Evolutionary conservation across 768 basidiomycete genomes (phyloP).

Genomic region (Lactifluus subvellereus): DNA sequence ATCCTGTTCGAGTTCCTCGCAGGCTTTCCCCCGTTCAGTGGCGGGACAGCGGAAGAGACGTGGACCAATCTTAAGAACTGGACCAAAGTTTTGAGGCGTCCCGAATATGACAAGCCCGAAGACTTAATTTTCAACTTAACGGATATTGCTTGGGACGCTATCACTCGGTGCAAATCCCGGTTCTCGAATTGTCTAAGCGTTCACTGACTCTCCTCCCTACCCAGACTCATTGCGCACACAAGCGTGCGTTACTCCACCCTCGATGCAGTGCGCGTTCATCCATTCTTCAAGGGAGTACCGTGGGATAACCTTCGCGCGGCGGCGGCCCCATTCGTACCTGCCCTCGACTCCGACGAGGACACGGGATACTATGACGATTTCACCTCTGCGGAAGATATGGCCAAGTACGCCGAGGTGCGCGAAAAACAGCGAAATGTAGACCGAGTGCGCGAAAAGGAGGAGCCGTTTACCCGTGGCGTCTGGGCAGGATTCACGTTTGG

Average conservation of each 20-base stretch:
- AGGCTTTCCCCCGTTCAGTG: conserved; percentile 97
- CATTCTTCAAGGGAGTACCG: conserved; percentile 72
- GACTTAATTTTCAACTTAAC: conserved; percentile 95
- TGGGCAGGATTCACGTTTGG: conserved; percentile 94
- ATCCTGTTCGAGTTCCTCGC: conserved; percentile 96
- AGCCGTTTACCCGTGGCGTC: conserved; percentile 61
- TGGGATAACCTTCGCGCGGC: conserved; percentile 77
- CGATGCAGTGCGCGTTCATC: conserved; percentile 63
- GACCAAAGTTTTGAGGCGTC: conserved; percentile 85
- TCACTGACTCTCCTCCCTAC: neutral
- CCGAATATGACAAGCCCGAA: conserved; percentile 92
- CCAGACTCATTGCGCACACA: conserved; percentile 81
- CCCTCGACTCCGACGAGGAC: conserved; percentile 89
- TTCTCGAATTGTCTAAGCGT: neutral
- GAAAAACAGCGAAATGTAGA: conserved; percentile 97
- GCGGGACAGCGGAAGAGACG: conserved; percentile 91
- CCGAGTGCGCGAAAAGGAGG: conserved; percentile 83
- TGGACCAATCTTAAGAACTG: conserved; percentile 99
- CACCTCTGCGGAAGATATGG: conserved; percentile 87
- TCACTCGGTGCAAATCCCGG: conserved; percentile 57
- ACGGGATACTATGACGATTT: conserved; percentile 96
- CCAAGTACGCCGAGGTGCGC: conserved; percentile 96
- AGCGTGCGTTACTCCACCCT: conserved; percentile 74
- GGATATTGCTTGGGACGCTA: conserved; percentile 91
- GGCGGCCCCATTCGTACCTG: conserved; percentile 88